Evolutionary conservation across 805 yeast species (phyloP).

Genomic region (Myxozyma geophila): DNA sequence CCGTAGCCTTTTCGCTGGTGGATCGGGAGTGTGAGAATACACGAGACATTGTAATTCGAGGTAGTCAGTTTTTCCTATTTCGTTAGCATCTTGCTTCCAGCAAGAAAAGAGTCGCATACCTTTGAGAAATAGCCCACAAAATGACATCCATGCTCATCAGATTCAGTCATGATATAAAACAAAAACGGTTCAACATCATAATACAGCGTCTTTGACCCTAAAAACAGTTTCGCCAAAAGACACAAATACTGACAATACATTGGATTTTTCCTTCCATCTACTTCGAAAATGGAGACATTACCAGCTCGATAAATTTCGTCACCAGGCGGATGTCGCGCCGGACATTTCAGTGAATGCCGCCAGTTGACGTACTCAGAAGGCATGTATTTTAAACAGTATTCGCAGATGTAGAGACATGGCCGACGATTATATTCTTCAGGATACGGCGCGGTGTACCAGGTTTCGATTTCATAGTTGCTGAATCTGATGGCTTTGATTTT

Average conservation of each 20-base stretch:
- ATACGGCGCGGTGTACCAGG: constrained; percentile 93
- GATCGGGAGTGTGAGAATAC: constrained; percentile 87
- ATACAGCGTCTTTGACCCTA: constrained; percentile 88
- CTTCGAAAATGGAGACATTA: constrained; percentile 76
- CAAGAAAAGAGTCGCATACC: constrained; percentile 49
- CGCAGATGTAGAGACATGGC: constrained; percentile 73
- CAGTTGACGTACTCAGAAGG: constrained; percentile 65
- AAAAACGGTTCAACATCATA: constrained; percentile 95
- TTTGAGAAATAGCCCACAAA: constrained; percentile 95
- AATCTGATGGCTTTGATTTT: constrained; percentile 69
- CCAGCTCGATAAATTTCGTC: constrained; percentile 84
- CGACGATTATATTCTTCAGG: constrained; percentile 80
- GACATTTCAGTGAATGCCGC: constrained; percentile 79
- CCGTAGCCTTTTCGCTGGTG: constrained; percentile 91
- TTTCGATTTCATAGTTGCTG: constrained; percentile 73
- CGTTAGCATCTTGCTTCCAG: not conserved
- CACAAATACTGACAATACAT: constrained; percentile 89
- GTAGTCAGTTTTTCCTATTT: constrained; percentile 55
- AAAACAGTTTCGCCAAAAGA: constrained; percentile 81
- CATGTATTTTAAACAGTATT: constrained; percentile 80
- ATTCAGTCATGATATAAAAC: constrained; percentile 82
- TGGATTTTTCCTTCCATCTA: constrained; percentile 85
- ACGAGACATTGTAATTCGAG: constrained; percentile 81
- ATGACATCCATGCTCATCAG: constrained; percentile 62
- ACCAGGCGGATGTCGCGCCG: constrained; percentile 80